phyloP scores from a whole-genome alignment of 164 flowering plant species.

The Amborella trichopoda region DNA sequence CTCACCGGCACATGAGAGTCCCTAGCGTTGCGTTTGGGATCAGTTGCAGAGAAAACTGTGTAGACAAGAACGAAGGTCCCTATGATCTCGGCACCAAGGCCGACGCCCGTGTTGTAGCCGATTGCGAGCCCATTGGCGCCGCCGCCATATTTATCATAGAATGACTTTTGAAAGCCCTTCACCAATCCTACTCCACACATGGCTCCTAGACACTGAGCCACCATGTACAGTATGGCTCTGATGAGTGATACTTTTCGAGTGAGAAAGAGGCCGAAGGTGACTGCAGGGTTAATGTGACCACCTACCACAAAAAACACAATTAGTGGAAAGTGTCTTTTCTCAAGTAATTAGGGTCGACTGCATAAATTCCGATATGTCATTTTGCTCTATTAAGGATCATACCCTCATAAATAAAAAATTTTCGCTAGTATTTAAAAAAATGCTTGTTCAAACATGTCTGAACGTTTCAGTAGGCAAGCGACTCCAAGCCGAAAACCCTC shows the following conservation, averaged over 20 bases:
- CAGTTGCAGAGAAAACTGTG: conserved; percentile 97
- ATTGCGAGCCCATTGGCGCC: conserved; percentile 49
- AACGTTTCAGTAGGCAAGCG: too few species aligned
- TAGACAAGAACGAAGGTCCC: conserved; percentile 95
- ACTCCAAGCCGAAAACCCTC: too few species aligned
- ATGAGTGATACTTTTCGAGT: conserved; percentile 72
- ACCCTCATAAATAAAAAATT: too few species aligned
- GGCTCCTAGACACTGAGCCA: conserved; percentile 88
- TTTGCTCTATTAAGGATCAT: too few species aligned
- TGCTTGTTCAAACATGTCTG: too few species aligned
- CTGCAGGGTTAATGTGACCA: conserved; percentile 93
- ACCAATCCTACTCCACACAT: conserved; percentile 78
- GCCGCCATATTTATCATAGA: conserved; percentile 52
- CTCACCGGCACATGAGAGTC: conserved; percentile 99
- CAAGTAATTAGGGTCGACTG: too few species aligned
- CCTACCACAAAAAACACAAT: too few species aligned
- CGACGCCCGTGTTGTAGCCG: conserved; percentile 72
- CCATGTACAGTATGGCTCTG: conserved; percentile 67
- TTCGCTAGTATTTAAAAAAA: too few species aligned
- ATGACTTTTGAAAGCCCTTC: conserved; percentile 60
- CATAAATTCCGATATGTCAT: too few species aligned
- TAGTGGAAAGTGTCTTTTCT: too few species aligned
- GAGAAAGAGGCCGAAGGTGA: conserved; percentile 74
- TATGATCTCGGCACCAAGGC: conserved; percentile 83
- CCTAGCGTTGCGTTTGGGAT: conserved; percentile 82